Percentiles rank a stretch among this genome's conserved stretches.
Evolutionary conservation across 2,329 filamentous ascomycete species (phyloP).

Genomic region (Trichoderma koningiopsis): DNA sequence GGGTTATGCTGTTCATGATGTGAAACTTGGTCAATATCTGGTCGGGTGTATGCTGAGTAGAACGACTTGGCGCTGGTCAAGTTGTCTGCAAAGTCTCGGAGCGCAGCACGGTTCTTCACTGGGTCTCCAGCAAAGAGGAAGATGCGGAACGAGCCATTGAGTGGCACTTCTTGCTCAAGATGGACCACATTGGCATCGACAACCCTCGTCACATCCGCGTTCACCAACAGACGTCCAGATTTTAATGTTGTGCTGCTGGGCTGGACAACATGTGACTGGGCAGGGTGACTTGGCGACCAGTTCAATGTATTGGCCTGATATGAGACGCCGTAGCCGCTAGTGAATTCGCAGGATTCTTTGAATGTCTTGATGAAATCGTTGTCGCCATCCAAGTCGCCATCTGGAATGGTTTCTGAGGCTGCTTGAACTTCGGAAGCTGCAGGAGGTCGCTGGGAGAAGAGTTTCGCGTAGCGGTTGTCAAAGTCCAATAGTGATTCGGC

Average conservation of each 20-base stretch:
- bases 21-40: constrained; percentile 63
- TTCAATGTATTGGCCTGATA: constrained; percentile 83
- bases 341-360: constrained; percentile 90
- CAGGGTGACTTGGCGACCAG: constrained; percentile 74
- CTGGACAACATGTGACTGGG: constrained; percentile 70
- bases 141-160: constrained; percentile 85
- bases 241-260: constrained; percentile 65
- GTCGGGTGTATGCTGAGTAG: constrained; percentile 65
- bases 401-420: constrained; percentile 49
- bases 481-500: constrained; percentile 85
- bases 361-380: constrained; percentile 88
- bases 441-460: constrained; percentile 80
- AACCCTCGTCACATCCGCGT: constrained; percentile 81
- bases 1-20: constrained; percentile 85
- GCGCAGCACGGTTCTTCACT: constrained; percentile 59
- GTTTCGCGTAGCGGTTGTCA: constrained; percentile 84
- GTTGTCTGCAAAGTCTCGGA: constrained; percentile 69
- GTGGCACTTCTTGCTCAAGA: constrained; percentile 83
- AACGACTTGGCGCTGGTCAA: constrained; percentile 71
- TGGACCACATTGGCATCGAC: constrained; percentile 88
- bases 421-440: constrained; percentile 71
- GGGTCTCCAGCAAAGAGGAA: constrained; percentile 81
- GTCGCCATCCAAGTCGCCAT: constrained; percentile 39
- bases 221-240: constrained; percentile 74
- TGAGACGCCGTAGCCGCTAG: constrained; percentile 85